Evolutionary conservation across 108 stramenopile genomes (phyloP).

Genomic region (Chaetoceros muelleri): DNA sequence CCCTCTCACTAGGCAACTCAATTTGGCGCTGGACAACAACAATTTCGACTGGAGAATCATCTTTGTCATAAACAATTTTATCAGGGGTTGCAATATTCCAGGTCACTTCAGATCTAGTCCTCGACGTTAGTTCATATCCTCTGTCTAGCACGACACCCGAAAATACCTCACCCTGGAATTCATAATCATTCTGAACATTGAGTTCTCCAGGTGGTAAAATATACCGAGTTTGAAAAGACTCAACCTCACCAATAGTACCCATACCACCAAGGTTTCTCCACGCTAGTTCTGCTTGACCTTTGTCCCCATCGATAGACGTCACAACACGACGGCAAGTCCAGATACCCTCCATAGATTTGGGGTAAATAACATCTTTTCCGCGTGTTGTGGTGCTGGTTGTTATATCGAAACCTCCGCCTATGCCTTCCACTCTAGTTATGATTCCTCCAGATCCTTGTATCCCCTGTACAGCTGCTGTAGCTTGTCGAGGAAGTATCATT

Average conservation of each 20-base stretch:
- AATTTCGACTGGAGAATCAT: conserved; percentile 10
- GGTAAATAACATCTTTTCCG: conserved; percentile 29
- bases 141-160: conserved; percentile 35
- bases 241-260: neutral
- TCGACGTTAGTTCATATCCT: conserved; percentile 26
- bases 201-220: conserved; percentile 10
- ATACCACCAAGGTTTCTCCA: conserved; percentile 42
- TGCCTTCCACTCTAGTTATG: conserved; percentile 19
- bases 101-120: conserved; percentile 4
- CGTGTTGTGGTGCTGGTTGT: conserved; percentile 9
- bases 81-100: conserved; percentile 18
- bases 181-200: conserved; percentile 27
- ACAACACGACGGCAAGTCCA: conserved; percentile 34
- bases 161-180: conserved; percentile 19
- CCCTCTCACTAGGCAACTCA: conserved; percentile 29
- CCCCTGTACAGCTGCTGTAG: neutral
- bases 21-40: conserved; percentile 31
- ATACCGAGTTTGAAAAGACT: conserved; percentile 4
- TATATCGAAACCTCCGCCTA: conserved; percentile 52
- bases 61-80: conserved; percentile 7
- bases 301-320: conserved; percentile 40
- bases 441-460: conserved; percentile 5
- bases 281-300: conserved; percentile 33
- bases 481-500: neutral
- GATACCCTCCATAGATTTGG: conserved; percentile 35